These are phyloP conservation scores for Xylaria castorea DNA, from an alignment of 495 filamentous ascomycete genomes.

Conservation along the genomic window DNA sequence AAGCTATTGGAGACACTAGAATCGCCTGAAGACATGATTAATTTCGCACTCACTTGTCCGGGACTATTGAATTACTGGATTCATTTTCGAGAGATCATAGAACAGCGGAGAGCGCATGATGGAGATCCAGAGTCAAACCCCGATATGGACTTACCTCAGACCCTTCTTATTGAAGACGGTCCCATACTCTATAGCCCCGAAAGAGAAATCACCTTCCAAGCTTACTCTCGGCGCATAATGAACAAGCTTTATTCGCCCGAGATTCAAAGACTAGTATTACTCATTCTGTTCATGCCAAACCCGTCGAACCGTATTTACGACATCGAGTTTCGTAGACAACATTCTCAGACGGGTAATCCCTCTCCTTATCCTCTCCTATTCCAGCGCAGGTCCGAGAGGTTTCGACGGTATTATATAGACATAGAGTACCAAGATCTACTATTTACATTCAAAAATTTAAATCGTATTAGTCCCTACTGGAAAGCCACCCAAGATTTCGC, in stretches of 20 bases:
- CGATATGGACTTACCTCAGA: background rate
- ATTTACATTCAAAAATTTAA: conserved; percentile 3
- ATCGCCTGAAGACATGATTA: background rate
- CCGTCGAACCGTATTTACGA: background rate
- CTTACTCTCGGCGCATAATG: background rate
- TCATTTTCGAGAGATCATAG: background rate
- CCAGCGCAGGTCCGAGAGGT: background rate
- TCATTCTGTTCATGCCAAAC: conserved; percentile 13
- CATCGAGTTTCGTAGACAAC: background rate
- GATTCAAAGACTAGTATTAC: background rate
- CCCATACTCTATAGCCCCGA: background rate
- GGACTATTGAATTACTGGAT: background rate
- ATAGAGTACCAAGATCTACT: background rate
- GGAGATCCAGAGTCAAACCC: background rate
- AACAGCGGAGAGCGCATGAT: background rate
- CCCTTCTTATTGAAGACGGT: background rate
- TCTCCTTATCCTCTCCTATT: background rate
- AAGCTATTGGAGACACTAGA: background rate
- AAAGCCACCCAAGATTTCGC: background rate
- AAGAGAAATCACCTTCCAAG: background rate
- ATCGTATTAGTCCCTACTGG: background rate
- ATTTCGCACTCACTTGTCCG: background rate
- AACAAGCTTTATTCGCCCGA: background rate
- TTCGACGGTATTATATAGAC: background rate
- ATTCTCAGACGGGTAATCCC: background rate